Evolutionary conservation across 495 filamentous ascomycete genomes (phyloP), one percentile per base, ranked within the genome.

Genomic region (Aspergillus asperescens): DNA sequence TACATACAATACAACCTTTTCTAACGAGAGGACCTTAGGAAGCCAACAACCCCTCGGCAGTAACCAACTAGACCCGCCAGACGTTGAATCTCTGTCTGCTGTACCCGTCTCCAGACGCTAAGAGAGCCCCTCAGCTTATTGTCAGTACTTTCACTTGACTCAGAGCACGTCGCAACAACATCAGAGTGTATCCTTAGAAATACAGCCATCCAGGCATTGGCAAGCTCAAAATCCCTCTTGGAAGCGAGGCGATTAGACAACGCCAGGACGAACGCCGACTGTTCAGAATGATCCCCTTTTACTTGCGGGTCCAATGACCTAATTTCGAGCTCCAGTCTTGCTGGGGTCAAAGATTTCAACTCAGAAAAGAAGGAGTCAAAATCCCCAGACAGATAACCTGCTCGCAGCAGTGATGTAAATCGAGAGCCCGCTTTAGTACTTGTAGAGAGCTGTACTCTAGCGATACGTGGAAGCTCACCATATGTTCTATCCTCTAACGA

Each of bases 191-290:
- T 65, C 43, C 84, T 80, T 48, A 98, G 59, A 59, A 96, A 93
- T 0, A 96, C 90, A 13, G 83, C 81, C 87, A 98, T 95, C 93
- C 94, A 98, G 8, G 89, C 89, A 69, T 96, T 90, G 34, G 88
- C 84, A 41, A 98, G 77, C 64, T 98, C 93, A 65, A 91, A 98
- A 71, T 98, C 93, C 37, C 76, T 78, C 50, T 80, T 80, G 34
- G 77, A 71, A 16, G 69, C 67, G 22, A 97, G 71, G 13, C 85
- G 77, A 50, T 68, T 71, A 0, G 87, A 91, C 39, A 98, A 70
- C 4, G 90, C 88, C 7, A 66, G 48, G 28, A 97, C 82, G 59
- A 98, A 96, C 41, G 78, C 74, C 2, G 71, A 65, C 23, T 89
- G 63, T 57, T 91, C 87, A 22, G 67, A 71, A 24, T 70, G 72